These are phyloP conservation scores for Psilocybe cyanescens DNA, from an alignment of 768 basidiomycete genomes.

Conservation along the genomic window DNA sequence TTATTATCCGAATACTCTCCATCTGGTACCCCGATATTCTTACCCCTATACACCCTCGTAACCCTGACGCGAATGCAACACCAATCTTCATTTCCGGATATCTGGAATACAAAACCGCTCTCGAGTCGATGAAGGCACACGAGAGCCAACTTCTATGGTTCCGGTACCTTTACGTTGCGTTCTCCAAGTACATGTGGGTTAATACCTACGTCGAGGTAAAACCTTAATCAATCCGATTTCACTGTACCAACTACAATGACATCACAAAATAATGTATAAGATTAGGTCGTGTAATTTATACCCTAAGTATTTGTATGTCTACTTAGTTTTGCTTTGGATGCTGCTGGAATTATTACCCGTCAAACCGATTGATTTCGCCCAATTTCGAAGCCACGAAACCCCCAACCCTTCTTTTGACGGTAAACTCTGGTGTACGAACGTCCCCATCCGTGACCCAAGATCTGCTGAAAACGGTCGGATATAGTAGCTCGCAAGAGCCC, in stretches of 20 bases:
- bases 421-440: conserved; percentile 28
- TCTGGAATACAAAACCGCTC: conserved; percentile 54
- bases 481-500: conserved; percentile 50
- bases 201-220: conserved; percentile 75
- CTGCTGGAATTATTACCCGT: background rate
- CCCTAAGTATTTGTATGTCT: background rate
- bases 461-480: conserved; percentile 42
- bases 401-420: conserved; percentile 42
- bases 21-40: conserved; percentile 20
- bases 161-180: conserved; percentile 79
- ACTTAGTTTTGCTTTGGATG: background rate
- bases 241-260: background rate
- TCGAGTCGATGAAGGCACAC: conserved; percentile 76
- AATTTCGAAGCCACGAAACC: conserved; percentile 45
- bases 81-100: conserved; percentile 62
- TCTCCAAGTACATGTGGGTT: conserved; percentile 92
- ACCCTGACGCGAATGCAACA: conserved; percentile 24
- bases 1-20: conserved; percentile 17
- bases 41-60: conserved; percentile 13
- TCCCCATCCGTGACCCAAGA: conserved; percentile 38
- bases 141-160: conserved; percentile 86
- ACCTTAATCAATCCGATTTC: conserved; percentile 27
- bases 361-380: conserved; percentile 33
- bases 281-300: conserved; percentile 1
- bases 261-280: conserved; percentile 1